Evolutionary conservation across 768 basidiomycete genomes (phyloP).

Genomic region (Trametes cinnabarina): DNA sequence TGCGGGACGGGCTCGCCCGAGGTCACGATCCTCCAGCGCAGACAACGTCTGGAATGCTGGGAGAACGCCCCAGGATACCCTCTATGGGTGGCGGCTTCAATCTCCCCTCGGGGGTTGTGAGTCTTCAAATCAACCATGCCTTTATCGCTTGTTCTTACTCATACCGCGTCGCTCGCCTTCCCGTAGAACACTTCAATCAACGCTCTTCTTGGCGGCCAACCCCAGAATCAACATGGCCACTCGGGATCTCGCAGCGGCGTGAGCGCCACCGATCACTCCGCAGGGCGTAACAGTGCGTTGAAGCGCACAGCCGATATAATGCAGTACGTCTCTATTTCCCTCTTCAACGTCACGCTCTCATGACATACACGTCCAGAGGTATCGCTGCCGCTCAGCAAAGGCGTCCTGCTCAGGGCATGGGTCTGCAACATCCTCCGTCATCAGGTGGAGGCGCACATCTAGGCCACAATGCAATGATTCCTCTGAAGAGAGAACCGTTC

Average conservation of each 20-base stretch:
- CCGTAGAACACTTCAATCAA: neutral
- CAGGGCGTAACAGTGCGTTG: neutral
- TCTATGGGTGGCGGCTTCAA: slow-evolving; percentile 21
- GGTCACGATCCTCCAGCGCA: neutral
- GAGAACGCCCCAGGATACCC: slow-evolving; percentile 4
- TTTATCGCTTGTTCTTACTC: too few relatives aligned
- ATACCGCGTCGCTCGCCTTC: neutral
- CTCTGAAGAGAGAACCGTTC: slow-evolving; percentile 16
- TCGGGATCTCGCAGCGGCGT: neutral
- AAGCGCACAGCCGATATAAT: slow-evolving; percentile 23
- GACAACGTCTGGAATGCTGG: neutral
- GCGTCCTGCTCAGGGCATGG: slow-evolving; percentile 21
- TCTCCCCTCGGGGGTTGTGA: slow-evolving; percentile 5
- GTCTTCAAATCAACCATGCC: neutral
- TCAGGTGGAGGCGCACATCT: neutral
- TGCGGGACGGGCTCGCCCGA: neutral
- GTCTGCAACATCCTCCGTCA: slow-evolving; percentile 15
- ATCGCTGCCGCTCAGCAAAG: slow-evolving; percentile 3
- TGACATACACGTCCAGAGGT: neutral
- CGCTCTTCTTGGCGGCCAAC: neutral
- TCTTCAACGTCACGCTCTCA: neutral
- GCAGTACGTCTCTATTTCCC: slow-evolving; percentile 12
- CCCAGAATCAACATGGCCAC: neutral
- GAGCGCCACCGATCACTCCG: neutral
- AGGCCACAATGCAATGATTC: neutral